Percentiles rank a stretch among this genome's conserved stretches.
Conservation (phyloP, 768 basidiomycete species). For the Rhizopogon vinicolor region DNA sequence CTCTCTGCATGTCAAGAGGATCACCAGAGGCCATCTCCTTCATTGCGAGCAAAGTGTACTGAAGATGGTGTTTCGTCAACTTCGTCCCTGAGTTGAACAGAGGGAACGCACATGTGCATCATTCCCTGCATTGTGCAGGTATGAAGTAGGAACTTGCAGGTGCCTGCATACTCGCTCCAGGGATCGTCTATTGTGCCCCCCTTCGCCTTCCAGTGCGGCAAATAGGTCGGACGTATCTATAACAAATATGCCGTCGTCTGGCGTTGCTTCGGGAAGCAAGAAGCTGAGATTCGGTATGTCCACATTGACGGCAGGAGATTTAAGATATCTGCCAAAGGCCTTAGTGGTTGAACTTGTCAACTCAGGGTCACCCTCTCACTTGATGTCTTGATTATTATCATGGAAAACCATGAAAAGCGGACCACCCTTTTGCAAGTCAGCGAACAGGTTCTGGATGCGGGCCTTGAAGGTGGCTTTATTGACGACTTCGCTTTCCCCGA, state of each 20-base stretch:
- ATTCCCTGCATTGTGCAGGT: constrained; percentile 83
- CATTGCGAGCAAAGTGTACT: constrained; percentile 71
- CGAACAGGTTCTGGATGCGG: constrained; percentile 45
- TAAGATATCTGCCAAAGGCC: constrained; percentile 44
- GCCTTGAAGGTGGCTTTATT: constrained; percentile 46
- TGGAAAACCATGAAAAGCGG: constrained; percentile 81
- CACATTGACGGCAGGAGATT: constrained; percentile 45
- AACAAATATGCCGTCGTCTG: constrained; percentile 52
- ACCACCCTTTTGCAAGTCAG: constrained; percentile 35
- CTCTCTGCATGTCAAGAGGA: constrained; percentile 70
- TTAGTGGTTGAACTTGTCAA: background rate
- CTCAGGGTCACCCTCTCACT: constrained; percentile 33
- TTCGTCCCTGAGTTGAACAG: background rate
- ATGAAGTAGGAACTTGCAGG: constrained; percentile 50
- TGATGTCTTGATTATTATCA: constrained; percentile 72
- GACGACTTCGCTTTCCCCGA: constrained; percentile 58
- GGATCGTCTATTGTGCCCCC: constrained; percentile 42
- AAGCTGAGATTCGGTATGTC: constrained; percentile 47
- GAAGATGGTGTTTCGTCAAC: constrained; percentile 5
- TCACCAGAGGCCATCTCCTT: constrained; percentile 71
- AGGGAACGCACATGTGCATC: constrained; percentile 65
- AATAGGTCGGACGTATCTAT: constrained; percentile 77
- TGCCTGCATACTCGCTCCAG: constrained; percentile 62
- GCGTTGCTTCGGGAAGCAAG: constrained; percentile 52
- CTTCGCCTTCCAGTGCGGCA: constrained; percentile 64